These are phyloP conservation scores for Coriaria nepalensis DNA, from an alignment of 306 rosid species.

Conservation along the genomic window DNA sequence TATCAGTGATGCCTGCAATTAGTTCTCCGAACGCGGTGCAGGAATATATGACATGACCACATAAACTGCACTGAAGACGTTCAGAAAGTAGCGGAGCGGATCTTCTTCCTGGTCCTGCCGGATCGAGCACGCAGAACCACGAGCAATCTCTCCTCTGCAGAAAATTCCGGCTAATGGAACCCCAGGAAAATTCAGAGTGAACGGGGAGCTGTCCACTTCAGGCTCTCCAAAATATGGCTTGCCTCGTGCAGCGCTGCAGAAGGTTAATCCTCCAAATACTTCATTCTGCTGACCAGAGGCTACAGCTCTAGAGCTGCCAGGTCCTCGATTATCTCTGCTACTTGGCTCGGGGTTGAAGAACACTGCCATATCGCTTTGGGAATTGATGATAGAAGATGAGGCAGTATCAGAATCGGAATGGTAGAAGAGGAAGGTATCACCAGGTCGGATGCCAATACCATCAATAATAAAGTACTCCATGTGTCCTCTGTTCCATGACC, in stretches of 20 bases:
- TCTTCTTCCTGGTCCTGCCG: not conserved
- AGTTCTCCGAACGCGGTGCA: no score
- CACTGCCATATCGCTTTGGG: conserved; percentile 2
- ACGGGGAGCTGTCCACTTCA: conserved; percentile 7
- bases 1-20: no score
- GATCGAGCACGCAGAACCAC: conserved; percentile 3
- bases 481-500: conserved; percentile 16
- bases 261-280: conserved; percentile 23
- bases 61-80: conserved; percentile 22
- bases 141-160: conserved; percentile 18
- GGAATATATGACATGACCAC: conserved; percentile 18
- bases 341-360: not conserved
- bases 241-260: conserved; percentile 15
- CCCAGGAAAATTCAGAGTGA: not conserved
- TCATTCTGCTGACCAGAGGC: not conserved
- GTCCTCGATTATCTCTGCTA: not conserved
- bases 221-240: conserved; percentile 11
- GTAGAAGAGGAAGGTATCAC: conserved; percentile 26
- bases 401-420: conserved; percentile 21
- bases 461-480: conserved; percentile 7
- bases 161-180: conserved; percentile 18
- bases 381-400: not conserved
- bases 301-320: not conserved
- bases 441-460: conserved; percentile 15
- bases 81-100: conserved; percentile 11